phyloP scores from a whole-genome alignment of 2,329 filamentous ascomycete genomes.

The Aspergillus aculeatinus region DNA sequence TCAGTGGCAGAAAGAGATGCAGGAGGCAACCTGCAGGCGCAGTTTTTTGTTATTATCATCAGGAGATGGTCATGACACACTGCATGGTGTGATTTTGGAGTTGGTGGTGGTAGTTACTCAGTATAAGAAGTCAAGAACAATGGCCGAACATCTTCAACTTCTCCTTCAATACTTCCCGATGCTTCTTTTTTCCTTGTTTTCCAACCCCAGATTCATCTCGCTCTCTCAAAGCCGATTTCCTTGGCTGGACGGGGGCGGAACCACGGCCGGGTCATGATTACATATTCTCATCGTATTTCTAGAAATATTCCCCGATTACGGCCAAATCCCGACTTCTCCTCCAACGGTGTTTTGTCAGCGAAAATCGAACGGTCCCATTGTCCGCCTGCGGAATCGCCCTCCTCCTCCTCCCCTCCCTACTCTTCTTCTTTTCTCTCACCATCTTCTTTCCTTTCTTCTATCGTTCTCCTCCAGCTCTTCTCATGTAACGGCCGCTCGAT shows the following conservation, averaged over 20 bases:
- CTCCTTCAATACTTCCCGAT: too few species aligned
- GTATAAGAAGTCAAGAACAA: too few species aligned
- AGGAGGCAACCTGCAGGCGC: too few species aligned
- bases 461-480: constrained; percentile 1
- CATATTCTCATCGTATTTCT: not conserved
- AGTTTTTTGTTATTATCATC: too few species aligned
- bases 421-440: not conserved
- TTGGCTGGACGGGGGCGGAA: not conserved
- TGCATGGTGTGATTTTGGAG: too few species aligned
- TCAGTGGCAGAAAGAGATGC: too few species aligned
- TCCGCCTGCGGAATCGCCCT: constrained; percentile 20
- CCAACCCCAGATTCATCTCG: not conserved
- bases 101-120: too few species aligned
- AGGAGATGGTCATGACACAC: too few species aligned
- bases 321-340: not conserved
- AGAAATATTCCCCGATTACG: too few species aligned
- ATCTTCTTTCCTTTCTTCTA: constrained; percentile 1
- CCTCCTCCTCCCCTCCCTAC: constrained; percentile 4
- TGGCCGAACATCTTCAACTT: too few species aligned
- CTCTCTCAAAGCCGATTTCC: not conserved
- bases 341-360: constrained; percentile 31
- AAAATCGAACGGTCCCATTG: constrained; percentile 17
- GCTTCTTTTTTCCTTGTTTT: not conserved
- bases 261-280: constrained; percentile 1
- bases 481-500: constrained; percentile 20